Evolutionary conservation across 225 moss, liverwort and hornwort species (phyloP), one percentile per base, ranked within the genome.

Genomic region (Asterella californica): DNA sequence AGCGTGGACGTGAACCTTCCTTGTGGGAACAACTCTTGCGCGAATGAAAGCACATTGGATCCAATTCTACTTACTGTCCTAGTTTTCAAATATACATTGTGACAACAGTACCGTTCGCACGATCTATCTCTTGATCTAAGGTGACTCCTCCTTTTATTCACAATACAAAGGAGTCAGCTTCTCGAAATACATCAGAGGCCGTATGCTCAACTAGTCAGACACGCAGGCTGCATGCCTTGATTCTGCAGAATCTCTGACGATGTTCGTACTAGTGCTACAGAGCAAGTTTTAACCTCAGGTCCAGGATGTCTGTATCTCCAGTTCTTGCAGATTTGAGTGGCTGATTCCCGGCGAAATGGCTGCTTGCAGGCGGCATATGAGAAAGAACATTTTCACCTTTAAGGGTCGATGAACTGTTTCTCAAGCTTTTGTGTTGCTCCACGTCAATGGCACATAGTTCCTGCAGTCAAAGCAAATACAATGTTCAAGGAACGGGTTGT

Each of bases 221-320:
- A 67, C 42, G 42, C 32, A 15, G 14, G 10, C 65, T 65, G 29
- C 10, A 22, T 72, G 46, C 70, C 45, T 46, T 67, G 33, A 42
- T 70, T 24, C 25, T 9, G 45, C 42, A 24, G 34, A 70, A 70
- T 42, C 42, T 25, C 45, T 1, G 12, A 33, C 38, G 22, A 10
- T 33, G 38, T 4, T 73, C 49, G 0, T 27, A 6, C 75, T n/a
- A 15, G 29, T 55, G 64, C 75, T 83, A 86, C 22, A 84, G 79
- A 63, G 84, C 84, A 49, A 86, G 83, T 82, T 86, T 83, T 27
- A 86, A 81, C 49, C 83, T 81, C 76, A 86, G 76, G 76, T 86
- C 86, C 76, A 86, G 81, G 55, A 74, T 79, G 71, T 78, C 83
- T 47, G 75, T 81, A 36, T 76, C 83, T 52, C 70, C 57, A 72